Base-by-base conservation (phyloP, 192 early-diverging fungal genomes). In the Backusella mclennaniae region DNA sequence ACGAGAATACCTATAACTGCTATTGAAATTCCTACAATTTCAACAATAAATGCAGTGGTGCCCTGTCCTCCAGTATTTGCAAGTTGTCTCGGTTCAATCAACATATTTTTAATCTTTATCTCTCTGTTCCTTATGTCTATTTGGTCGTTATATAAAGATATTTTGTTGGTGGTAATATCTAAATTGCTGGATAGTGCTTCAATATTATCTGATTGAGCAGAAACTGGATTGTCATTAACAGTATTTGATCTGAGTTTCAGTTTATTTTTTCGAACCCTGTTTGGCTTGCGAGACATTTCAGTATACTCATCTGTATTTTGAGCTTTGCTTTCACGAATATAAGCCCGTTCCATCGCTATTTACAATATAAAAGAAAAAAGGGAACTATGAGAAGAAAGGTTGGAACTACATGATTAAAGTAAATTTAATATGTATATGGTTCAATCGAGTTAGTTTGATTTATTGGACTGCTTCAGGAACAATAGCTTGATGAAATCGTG, bases 401-500 rank as follows among this genome's bases (percentile, higher is more conserved):
- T 21, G n/a, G 12, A 63, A 29, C 4, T 29, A 63, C 26, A 63
- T 63, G 21, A 63, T 29, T 4, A 29, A 11, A 63, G 26, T 63
- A 26, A 14, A 23, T 29, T 63, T 29, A 29, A 26, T 63, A 29
- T 63, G 23, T 29, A 63, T 29, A 26, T 4, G 23, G 4, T 63
- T 63, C 56, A 63, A 63, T 63, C 26, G 26, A 63, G 56, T 63
- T 63, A 63, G 56, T 63, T 63, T 63, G 23, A 26, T 63, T 63
- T 63, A 63, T 63, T 63, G 56, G 56, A 63, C 23, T 63, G 9
- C 26, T 29, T 63, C 56, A 63, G 56, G 23, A 29, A 63, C 56
- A 63, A 63, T 63, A 63, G 56, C 56, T 63, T 63, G 26, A 63
- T 63, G 56, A 63, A 63, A 63, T 63, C 12, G 56, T 63, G 56